These are phyloP conservation scores for Chlorella vulgaris DNA, from an alignment of 139 green algal genomes.

Conservation along the genomic window DNA sequence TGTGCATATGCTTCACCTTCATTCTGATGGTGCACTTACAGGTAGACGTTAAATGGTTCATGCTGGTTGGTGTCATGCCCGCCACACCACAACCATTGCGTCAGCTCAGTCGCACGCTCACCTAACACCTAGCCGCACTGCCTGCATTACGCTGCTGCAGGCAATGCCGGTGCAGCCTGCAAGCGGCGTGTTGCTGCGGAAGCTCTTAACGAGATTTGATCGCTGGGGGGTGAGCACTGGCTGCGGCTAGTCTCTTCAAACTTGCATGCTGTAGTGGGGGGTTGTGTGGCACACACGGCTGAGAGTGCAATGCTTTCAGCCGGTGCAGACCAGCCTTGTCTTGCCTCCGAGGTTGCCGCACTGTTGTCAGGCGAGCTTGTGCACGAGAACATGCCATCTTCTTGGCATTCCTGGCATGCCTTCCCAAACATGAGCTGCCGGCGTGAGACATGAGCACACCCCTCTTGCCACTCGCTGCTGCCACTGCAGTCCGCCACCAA, in stretches of 20 bases:
- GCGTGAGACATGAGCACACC: not conserved
- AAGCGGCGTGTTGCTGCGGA: constrained; percentile 36
- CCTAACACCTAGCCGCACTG: not conserved
- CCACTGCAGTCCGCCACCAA: constrained; percentile 41
- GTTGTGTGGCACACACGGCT: too few relatives aligned
- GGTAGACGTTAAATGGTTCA: too few relatives aligned
- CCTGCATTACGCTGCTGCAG: not conserved
- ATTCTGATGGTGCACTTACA: not conserved
- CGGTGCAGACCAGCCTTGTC: too few relatives aligned
- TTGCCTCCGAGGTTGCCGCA: too few relatives aligned
- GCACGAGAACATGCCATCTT: too few relatives aligned
- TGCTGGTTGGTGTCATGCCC: too few relatives aligned
- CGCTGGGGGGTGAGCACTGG: constrained; percentile 45
- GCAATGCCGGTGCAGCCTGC: constrained; percentile 40
- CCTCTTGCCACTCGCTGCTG: not conserved
- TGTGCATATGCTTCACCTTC: not conserved
- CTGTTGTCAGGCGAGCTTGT: too few relatives aligned
- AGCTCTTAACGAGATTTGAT: constrained; percentile 50
- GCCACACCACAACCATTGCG: not conserved
- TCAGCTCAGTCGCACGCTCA: not conserved
- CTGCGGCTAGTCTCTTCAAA: too few relatives aligned
- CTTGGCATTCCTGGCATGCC: too few relatives aligned
- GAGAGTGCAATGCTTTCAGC: too few relatives aligned
- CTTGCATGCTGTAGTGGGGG: not conserved
- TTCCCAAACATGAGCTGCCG: too few relatives aligned